phyloP scores from a whole-genome alignment of 1,284 basidiomycete species.

The Athelia psychrophila region DNA sequence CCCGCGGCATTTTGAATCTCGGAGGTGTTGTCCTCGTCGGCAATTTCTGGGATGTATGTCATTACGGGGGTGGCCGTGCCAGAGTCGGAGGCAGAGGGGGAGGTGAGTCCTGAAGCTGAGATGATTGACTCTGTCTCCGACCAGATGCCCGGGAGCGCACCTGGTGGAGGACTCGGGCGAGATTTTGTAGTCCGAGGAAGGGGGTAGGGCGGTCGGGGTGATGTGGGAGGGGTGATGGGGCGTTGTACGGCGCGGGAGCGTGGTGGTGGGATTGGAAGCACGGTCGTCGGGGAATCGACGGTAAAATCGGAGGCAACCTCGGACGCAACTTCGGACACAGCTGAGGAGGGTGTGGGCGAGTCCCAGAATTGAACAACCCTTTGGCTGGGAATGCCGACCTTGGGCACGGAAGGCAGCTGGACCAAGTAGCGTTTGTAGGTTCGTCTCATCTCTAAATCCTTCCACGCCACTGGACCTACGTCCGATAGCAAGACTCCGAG shows the following conservation, averaged over 20 bases:
- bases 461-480: slow-evolving; percentile 43
- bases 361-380: neutral
- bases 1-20: neutral
- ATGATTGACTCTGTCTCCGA: neutral
- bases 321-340: neutral
- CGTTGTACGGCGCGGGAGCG: neutral
- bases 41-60: neutral
- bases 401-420: neutral
- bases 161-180: neutral
- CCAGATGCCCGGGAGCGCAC: neutral
- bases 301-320: neutral
- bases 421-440: neutral
- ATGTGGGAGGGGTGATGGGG: neutral
- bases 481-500: slow-evolving; percentile 69
- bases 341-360: neutral
- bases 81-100: neutral
- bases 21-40: neutral
- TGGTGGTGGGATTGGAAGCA: neutral
- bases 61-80: neutral
- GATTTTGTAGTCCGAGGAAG: neutral
- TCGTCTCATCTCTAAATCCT: neutral
- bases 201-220: too few species aligned
- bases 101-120: neutral
- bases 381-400: neutral
- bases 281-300: neutral